A percentile compares a stretch with the other conserved stretches of the same genome.
Evolutionary conservation across 169 alveolate species (phyloP).

Genomic region (Besnoitia besnoiti): DNA sequence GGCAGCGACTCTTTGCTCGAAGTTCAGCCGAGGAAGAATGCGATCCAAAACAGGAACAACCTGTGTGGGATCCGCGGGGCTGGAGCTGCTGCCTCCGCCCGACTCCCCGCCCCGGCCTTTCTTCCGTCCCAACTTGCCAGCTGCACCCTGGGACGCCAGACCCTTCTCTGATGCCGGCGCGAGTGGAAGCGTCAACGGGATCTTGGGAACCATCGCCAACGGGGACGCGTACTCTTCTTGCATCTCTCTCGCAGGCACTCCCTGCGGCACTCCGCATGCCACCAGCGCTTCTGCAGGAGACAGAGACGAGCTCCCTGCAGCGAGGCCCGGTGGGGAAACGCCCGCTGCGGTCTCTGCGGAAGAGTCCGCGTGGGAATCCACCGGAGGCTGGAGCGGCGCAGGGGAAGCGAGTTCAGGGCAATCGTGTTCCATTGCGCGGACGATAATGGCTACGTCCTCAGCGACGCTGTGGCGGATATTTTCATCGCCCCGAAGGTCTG

Average conservation of each 20-base stretch:
- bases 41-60: slow-evolving; percentile 45
- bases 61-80: not conserved
- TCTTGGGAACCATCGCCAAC: not conserved
- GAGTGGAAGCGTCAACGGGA: slow-evolving; percentile 5
- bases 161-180: not conserved
- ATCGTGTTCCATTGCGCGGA: slow-evolving; percentile 32
- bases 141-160: slow-evolving; percentile 16
- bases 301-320: not conserved
- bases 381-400: not conserved
- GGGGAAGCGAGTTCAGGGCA: slow-evolving; percentile 29
- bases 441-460: not conserved
- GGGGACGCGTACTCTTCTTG: not conserved
- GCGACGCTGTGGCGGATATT: not conserved
- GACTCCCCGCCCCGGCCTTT: not conserved
- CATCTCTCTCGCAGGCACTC: not conserved
- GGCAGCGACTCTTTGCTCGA: slow-evolving; percentile 43
- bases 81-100: not conserved
- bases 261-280: not conserved
- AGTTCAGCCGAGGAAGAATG: slow-evolving; percentile 19
- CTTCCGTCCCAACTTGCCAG: not conserved
- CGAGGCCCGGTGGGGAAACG: not conserved
- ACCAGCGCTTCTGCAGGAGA: not conserved
- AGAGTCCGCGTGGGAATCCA: not conserved
- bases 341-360: not conserved
- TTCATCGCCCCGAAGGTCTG: not conserved